Evolutionary conservation across 768 basidiomycete genomes (phyloP).

Genomic region (Dendrothele bispora): DNA sequence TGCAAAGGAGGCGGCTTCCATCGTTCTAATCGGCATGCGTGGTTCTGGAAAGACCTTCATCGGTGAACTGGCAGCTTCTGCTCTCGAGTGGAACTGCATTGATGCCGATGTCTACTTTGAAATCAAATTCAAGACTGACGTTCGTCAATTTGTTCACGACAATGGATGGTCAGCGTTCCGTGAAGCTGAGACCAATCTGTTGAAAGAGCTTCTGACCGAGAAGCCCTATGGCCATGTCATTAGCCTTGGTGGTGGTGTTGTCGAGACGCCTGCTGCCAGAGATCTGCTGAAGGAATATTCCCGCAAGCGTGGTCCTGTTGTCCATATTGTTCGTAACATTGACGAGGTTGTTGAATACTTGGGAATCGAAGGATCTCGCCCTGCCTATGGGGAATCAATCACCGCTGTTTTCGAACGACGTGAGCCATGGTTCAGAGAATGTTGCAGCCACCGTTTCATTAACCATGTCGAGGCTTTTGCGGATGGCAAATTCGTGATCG

Average conservation of each 20-base stretch:
- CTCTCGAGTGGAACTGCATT: conserved; percentile 68
- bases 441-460: conserved; percentile 79
- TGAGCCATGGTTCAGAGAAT: conserved; percentile 83
- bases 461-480: conserved; percentile 57
- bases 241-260: conserved; percentile 92
- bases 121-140: conserved; percentile 54
- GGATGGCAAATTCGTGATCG: conserved; percentile 14
- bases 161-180: conserved; percentile 93
- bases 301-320: conserved; percentile 64
- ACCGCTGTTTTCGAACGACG: conserved; percentile 82
- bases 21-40: conserved; percentile 92
- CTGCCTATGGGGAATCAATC: conserved; percentile 86
- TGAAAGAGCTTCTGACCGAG: conserved; percentile 66
- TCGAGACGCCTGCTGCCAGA: conserved; percentile 80
- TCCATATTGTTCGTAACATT: conserved; percentile 80
- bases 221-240: conserved; percentile 67
- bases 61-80: conserved; percentile 71
- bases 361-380: conserved; percentile 54
- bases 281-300: conserved; percentile 69
- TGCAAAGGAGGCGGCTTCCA: conserved; percentile 36
- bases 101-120: conserved; percentile 87
- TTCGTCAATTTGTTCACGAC: conserved; percentile 77
- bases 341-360: conserved; percentile 84
- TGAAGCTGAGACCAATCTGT: conserved; percentile 65
- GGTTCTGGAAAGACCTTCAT: conserved; percentile 94